Conservation (phyloP, 805 yeast genomes). For the Jamesozyma gamospora region DNA sequence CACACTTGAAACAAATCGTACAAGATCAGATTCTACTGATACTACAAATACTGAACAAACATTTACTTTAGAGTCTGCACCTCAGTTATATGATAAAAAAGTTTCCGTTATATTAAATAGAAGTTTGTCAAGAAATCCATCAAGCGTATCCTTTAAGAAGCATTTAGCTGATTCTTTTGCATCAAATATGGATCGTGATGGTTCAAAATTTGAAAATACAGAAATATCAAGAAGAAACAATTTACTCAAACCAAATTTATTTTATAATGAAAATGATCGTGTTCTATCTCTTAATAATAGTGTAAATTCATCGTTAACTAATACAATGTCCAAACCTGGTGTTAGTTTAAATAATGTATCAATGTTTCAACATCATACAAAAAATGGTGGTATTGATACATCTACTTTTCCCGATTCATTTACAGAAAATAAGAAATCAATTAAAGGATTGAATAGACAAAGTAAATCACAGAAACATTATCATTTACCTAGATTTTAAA, state of each 20-base stretch:
- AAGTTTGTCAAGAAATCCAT: constrained; percentile 62
- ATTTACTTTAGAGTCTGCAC: constrained; percentile 58
- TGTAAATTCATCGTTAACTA: no score
- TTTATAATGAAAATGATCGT: not conserved
- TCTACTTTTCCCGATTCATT: not conserved
- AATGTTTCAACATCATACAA: no score
- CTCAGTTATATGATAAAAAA: constrained; percentile 69
- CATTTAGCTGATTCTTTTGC: constrained; percentile 60
- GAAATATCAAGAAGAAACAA: not conserved
- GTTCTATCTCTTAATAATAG: no score
- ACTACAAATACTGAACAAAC: constrained; percentile 40
- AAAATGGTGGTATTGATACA: not conserved
- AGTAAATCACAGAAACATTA: constrained; percentile 17
- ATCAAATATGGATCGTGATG: constrained; percentile 17
- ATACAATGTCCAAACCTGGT: no score
- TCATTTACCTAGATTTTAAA: constrained; percentile 18
- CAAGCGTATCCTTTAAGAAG: constrained; percentile 69
- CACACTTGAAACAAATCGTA: constrained; percentile 23
- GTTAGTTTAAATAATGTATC: no score
- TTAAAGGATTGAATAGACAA: constrained; percentile 1
- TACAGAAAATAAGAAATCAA: not conserved
- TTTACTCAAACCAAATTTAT: not conserved
- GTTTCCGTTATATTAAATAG: constrained; percentile 66
- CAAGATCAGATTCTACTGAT: constrained; percentile 44
- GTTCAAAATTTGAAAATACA: not conserved